Evolutionary conservation across 2,329 filamentous ascomycete species (phyloP), one percentile per base, ranked within the genome.

Genomic region (Meredithiella fracta): DNA sequence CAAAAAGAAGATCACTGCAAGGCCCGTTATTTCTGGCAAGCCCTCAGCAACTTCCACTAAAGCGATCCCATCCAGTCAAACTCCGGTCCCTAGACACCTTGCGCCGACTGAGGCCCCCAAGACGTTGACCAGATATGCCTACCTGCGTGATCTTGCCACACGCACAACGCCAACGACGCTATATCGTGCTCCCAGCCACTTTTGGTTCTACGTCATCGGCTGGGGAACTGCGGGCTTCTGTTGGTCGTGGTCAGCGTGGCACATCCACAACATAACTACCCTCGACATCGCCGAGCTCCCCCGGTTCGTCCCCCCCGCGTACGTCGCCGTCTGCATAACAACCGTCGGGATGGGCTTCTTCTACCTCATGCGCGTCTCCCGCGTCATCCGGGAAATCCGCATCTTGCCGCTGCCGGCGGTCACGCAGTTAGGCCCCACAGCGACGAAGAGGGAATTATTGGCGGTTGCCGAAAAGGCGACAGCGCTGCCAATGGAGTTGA

Each of bases 171-270:
- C 76, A 3, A 79, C 82, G 6, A 67, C 77, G 2, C 71, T 87
- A 47, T 87, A 85, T 69, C 72, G 82, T 62, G 75, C 77, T 1
- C 79, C 79, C 14, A 79, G 80, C 1, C 81, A 85, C 62, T 75
- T 76, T 57, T 73, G 74, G 67, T 83, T 81, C 65, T 73, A 83
- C 60, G 64, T 77, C 61, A 76, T 77, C 49, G 78, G 78, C 63
- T 81, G 82, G 66, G 65, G 69, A 14, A 74, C 77, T 25, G 76
- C 76, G 1, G 59, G 72, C 22, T 75, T 77, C 62, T 78, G 74
- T 65, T 70, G 78, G 57, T 61, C 65, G 38, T 79, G 74, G 62
- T 71, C 74, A 1, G 67, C 69, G 50, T 70, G 73, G 62, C 75
- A 77, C 64, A 73, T 73, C 60, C 74, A 72, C 63, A 65, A 68